Conservation (phyloP, 2,329 filamentous ascomycete genomes). For the Neofusicoccum ribis region DNA sequence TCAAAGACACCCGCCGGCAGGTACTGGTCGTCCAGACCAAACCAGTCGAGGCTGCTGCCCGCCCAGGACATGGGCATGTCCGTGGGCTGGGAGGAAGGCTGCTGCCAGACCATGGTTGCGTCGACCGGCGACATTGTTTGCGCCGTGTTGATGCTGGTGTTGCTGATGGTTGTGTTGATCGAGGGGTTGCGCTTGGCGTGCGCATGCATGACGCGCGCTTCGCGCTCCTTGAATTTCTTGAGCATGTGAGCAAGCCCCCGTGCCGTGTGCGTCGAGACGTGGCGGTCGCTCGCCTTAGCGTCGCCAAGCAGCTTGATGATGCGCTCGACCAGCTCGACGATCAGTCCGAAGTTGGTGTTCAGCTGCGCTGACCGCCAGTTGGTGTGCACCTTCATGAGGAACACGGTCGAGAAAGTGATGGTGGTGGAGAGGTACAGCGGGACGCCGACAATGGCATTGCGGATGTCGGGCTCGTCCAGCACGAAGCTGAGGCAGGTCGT, state of each 20-base stretch:
- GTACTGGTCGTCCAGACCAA: conserved; percentile 17
- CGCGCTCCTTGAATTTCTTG: conserved; percentile 20
- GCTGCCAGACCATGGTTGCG: conserved; percentile 14
- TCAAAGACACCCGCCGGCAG: conserved; percentile 19
- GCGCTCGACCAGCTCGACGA: conserved; percentile 37
- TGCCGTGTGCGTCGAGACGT: conserved; percentile 41
- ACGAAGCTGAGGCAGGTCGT: conserved; percentile 34
- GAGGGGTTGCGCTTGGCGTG: conserved; percentile 18
- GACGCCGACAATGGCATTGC: conserved; percentile 34
- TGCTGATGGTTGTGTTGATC: conserved; percentile 16
- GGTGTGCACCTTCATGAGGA: conserved; percentile 39
- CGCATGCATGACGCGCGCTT: conserved; percentile 15
- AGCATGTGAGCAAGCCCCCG: conserved; percentile 40
- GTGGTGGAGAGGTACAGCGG: conserved; percentile 42
- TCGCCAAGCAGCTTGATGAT: conserved; percentile 36
- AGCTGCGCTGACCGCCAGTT: conserved; percentile 30
- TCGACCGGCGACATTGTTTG: neutral
- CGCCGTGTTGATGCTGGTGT: conserved; percentile 3
- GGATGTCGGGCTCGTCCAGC: conserved; percentile 36
- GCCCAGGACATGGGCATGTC: conserved; percentile 18
- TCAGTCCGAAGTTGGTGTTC: conserved; percentile 32
- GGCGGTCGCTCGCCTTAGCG: conserved; percentile 36
- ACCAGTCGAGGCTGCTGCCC: conserved; percentile 19
- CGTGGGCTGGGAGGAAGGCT: neutral
- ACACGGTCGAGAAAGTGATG: conserved; percentile 40